Conservation (phyloP, 768 basidiomycete genomes). For the Amanita phalloides region DNA sequence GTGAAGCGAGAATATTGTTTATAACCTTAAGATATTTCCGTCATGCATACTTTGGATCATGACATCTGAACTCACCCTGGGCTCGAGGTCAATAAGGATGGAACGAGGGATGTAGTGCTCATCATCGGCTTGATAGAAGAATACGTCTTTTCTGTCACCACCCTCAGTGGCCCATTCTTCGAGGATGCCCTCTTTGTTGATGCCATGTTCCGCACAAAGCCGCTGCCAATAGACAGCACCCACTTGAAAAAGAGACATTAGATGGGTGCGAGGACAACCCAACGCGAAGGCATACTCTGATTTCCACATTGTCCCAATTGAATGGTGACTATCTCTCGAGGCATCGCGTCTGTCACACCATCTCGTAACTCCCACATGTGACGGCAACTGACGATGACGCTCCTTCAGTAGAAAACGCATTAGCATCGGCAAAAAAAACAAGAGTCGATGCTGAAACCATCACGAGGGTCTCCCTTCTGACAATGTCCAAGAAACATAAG, state of each 20-base stretch:
- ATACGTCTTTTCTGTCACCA: slow-evolving; percentile 96
- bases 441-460: too few relatives aligned
- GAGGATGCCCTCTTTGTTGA: slow-evolving; percentile 88
- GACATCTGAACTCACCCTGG: slow-evolving; percentile 51
- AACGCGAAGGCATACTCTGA: slow-evolving; percentile 49
- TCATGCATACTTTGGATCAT: background rate
- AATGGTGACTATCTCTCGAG: slow-evolving; percentile 75
- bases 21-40: slow-evolving; percentile 56
- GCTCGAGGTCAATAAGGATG: slow-evolving; percentile 93
- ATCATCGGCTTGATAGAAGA: slow-evolving; percentile 99
- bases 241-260: background rate
- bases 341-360: slow-evolving; percentile 31
- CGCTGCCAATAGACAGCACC: slow-evolving; percentile 54
- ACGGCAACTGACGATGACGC: too few relatives aligned
- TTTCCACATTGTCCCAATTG: slow-evolving; percentile 91
- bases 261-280: background rate
- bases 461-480: too few relatives aligned
- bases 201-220: slow-evolving; percentile 96
- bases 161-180: slow-evolving; percentile 97
- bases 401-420: too few relatives aligned
- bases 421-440: too few relatives aligned
- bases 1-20: slow-evolving; percentile 83
- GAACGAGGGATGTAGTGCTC: slow-evolving; percentile 98
- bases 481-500: too few relatives aligned
- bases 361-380: background rate